A percentile compares a stretch with the other conserved stretches of the same genome.
These are phyloP conservation scores for Xylariaceae sp. DNA, from an alignment of 2,329 filamentous ascomycete species.

Conservation along the genomic window DNA sequence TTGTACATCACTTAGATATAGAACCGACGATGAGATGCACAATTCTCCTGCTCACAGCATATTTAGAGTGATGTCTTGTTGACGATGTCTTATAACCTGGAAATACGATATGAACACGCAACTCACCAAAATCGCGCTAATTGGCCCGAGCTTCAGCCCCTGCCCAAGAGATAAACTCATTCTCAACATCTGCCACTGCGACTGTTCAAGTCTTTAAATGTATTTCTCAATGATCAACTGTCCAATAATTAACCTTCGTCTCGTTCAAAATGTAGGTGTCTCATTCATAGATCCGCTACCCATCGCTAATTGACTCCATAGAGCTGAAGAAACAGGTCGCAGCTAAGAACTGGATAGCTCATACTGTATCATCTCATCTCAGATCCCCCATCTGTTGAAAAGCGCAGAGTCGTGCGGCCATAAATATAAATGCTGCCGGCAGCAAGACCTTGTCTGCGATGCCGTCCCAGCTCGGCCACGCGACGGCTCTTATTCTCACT, in stretches of 20 bases:
- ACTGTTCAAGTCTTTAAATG: too few relatives aligned
- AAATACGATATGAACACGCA: background rate
- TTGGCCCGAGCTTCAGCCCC: slow-evolving; percentile 20
- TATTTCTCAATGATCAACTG: too few relatives aligned
- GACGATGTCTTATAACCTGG: background rate
- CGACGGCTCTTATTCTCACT: background rate
- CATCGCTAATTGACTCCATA: too few relatives aligned
- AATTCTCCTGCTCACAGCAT: background rate
- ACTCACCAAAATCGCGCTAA: background rate
- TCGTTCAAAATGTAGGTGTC: too few relatives aligned
- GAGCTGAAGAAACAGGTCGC: too few relatives aligned
- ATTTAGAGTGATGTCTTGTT: background rate
- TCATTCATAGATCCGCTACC: too few relatives aligned
- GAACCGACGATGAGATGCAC: too few relatives aligned
- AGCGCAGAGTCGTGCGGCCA: background rate
- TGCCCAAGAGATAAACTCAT: background rate
- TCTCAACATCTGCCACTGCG: too few relatives aligned
- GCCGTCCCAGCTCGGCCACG: slow-evolving; percentile 11
- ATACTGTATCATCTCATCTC: slow-evolving; percentile 1
- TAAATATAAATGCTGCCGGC: slow-evolving; percentile 14
- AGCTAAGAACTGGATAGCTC: too few relatives aligned
- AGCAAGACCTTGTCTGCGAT: slow-evolving; percentile 13
- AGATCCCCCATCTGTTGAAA: background rate
- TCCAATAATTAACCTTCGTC: too few relatives aligned
- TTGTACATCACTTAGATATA: slow-evolving; percentile 17